Evolutionary conservation across 2,329 filamentous ascomycete species (phyloP), one percentile per base, ranked within the genome.

Genomic region (Paracoccidioides brasiliensis): DNA sequence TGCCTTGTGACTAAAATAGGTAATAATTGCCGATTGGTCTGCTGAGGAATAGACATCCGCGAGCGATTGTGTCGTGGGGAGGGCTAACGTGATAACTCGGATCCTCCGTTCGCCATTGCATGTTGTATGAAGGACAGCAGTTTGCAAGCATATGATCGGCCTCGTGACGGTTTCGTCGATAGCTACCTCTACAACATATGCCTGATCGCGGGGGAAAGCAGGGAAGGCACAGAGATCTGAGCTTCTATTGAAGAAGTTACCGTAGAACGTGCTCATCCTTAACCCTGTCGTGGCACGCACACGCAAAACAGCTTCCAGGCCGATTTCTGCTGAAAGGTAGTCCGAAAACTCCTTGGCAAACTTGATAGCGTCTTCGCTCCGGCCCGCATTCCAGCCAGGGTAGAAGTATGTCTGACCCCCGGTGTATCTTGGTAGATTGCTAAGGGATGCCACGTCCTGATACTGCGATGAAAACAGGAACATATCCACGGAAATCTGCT

Each of bases 341-440:
- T 97, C 91, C 65, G 90, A 95, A 68, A 98, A 95, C 69, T 98
- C 93, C 14, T 87, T 86, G 3, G 91, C 93, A 67, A 97, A 97
- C 72, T 97, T 98, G 74, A 97, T 90, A 12, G 93, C 93, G 69
- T 98, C 93, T 68, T 98, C 93, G 30, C 84, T 85, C 59, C 93
- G 82, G 33, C 89, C 90, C 15, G 91, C 93, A 65, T 95, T 95
- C 90, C 93, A 98, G 30, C 88, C 91, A 12, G 93, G 93, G 68
- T 98, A 98, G 76, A 96, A 97, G 78, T 91, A 97, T 0, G 93
- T 98, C 69, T 97, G 93, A 28, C 93, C 93, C 70, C 91, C 93
- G 30, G 93, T 97, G 69, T 97, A 98, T 64, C 93, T 80, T 49
- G 93, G 93, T 51, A 98, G 78, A 70, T 96, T 96, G 77, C 90